A percentile compares a stretch with the other conserved stretches of the same genome.
These are phyloP conservation scores for Yarrowia galli DNA, from an alignment of 1,139 yeast species.

Conservation along the genomic window DNA sequence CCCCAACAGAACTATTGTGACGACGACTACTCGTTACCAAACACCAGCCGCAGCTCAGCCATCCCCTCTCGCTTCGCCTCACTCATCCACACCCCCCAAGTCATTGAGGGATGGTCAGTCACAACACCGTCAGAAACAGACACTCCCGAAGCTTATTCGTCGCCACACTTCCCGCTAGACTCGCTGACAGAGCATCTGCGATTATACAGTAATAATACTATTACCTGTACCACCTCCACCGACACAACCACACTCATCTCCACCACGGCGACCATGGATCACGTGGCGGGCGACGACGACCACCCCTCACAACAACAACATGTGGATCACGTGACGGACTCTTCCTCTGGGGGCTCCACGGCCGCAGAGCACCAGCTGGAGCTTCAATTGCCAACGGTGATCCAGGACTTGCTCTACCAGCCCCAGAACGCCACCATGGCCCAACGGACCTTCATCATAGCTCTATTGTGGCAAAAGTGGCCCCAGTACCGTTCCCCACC, in stretches of 20 bases:
- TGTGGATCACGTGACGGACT: not conserved
- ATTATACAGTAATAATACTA: conserved; percentile 23
- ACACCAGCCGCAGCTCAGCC: conserved; percentile 5
- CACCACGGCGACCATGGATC: conserved; percentile 31
- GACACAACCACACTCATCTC: not conserved
- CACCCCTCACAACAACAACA: not conserved
- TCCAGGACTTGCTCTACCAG: conserved; percentile 21
- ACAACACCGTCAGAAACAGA: conserved; percentile 21
- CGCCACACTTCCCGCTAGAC: conserved; percentile 38
- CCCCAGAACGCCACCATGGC: conserved; percentile 6
- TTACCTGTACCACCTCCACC: too few species aligned
- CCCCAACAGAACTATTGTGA: not conserved
- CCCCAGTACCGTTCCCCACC: not conserved
- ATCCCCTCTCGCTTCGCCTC: conserved; percentile 22
- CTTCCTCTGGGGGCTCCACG: not conserved
- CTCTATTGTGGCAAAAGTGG: conserved; percentile 37
- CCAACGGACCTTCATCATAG: conserved; percentile 26
- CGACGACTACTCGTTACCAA: not conserved
- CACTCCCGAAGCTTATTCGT: conserved; percentile 35
- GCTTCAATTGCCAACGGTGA: conserved; percentile 11
- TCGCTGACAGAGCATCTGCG: conserved; percentile 37
- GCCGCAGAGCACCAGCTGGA: conserved; percentile 18
- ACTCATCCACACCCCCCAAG: conserved; percentile 23
- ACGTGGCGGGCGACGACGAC: conserved; percentile 11
- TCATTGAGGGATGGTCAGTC: conserved; percentile 30